Evolutionary conservation across 164 flowering plant genomes (phyloP).

Genomic region (Pachysandra terminalis): DNA sequence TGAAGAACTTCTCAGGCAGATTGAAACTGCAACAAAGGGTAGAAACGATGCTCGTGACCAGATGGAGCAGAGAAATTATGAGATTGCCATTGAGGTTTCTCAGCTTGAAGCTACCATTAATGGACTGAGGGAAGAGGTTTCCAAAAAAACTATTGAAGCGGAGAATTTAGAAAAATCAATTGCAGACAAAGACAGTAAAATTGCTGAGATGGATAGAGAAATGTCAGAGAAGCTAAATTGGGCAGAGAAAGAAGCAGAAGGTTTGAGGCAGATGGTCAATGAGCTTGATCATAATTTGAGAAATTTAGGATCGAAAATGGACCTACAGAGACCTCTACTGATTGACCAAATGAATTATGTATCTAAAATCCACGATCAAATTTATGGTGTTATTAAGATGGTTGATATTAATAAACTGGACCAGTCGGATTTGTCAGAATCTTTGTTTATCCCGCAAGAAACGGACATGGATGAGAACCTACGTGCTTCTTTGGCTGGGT

Average conservation of each 20-base stretch:
- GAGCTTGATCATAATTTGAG: constrained; percentile 51
- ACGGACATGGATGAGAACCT: constrained; percentile 78
- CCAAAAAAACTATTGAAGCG: constrained; percentile 35
- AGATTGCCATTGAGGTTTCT: constrained; percentile 95
- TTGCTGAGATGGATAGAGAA: constrained; percentile 49
- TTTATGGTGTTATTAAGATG: constrained; percentile 50
- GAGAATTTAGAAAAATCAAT: constrained; percentile 48
- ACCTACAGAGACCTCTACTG: constrained; percentile 56
- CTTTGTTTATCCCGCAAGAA: constrained; percentile 75
- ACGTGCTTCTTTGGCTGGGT: constrained; percentile 71
- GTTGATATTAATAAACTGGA: constrained; percentile 53
- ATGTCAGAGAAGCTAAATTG: constrained; percentile 34
- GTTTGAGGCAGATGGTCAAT: constrained; percentile 39
- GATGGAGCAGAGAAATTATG: constrained; percentile 91
- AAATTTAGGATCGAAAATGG: constrained; percentile 54
- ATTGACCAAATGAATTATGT: constrained; percentile 67
- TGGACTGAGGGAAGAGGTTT: constrained; percentile 63
- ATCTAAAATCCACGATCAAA: constrained; percentile 59
- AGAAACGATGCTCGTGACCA: constrained; percentile 75
- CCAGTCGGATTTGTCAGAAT: constrained; percentile 63
- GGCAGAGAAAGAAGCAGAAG: constrained; percentile 40
- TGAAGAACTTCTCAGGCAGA: constrained; percentile 76
- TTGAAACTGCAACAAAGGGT: constrained; percentile 51
- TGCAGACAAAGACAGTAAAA: constrained; percentile 48
- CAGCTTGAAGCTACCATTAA: constrained; percentile 84